Evolutionary conservation across 192 early-diverging fungal genomes (phyloP).

Genomic region (Linnemannia zychae): DNA sequence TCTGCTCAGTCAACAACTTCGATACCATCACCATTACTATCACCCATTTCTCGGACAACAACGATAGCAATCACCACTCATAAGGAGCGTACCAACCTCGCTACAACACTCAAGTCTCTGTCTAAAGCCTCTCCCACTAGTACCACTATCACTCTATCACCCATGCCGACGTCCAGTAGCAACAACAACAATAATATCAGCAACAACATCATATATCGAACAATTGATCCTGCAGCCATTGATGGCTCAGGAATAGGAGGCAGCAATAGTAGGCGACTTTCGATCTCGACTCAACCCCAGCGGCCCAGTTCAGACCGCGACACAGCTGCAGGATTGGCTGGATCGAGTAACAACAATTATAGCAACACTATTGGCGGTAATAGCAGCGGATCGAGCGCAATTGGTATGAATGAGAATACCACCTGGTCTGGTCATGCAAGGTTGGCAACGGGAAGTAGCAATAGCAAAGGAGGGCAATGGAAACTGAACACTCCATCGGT

Average conservation of each 20-base stretch:
- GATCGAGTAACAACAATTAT: neutral
- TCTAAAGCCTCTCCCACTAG: neutral
- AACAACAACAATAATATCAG: neutral
- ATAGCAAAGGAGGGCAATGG: neutral
- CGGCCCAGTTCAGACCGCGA: neutral
- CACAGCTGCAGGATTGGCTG: neutral
- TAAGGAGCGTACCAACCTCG: neutral
- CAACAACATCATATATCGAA: neutral
- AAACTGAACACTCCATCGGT: neutral
- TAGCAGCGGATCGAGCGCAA: neutral
- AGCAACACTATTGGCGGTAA: neutral
- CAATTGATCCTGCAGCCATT: neutral
- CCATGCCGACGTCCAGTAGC: neutral
- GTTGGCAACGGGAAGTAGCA: neutral
- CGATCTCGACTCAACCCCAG: slow-evolving; percentile 11
- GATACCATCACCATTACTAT: neutral
- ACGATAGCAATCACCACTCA: neutral
- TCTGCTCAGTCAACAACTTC: neutral
- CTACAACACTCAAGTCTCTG: neutral
- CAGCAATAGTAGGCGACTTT: neutral
- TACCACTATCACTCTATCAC: neutral
- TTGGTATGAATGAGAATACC: slow-evolving; percentile 1
- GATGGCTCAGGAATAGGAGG: neutral
- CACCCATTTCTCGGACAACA: neutral
- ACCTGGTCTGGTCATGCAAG: neutral